Percentiles rank a stretch among this genome's conserved stretches.
phyloP scores from a whole-genome alignment of 1,139 yeast genomes.

The Pichia sp. region DNA sequence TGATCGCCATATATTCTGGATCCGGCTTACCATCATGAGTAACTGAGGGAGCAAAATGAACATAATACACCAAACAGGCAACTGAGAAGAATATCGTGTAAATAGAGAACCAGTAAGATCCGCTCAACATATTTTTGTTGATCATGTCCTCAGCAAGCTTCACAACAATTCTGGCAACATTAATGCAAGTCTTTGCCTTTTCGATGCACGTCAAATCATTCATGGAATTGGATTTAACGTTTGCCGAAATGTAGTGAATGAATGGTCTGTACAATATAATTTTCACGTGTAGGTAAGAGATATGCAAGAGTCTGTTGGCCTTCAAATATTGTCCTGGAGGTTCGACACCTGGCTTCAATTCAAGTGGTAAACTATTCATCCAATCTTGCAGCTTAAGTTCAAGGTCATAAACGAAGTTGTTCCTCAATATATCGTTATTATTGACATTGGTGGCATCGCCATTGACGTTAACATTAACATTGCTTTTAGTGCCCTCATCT shows the following conservation, averaged over 20 bases:
- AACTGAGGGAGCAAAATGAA: slow-evolving; percentile 55
- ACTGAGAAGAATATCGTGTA: slow-evolving; percentile 90
- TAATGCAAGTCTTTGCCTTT: slow-evolving; percentile 78
- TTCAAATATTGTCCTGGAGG: slow-evolving; percentile 59
- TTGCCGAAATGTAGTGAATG: slow-evolving; percentile 65
- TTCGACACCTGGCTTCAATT: slow-evolving; percentile 69
- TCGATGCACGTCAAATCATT: slow-evolving; percentile 50
- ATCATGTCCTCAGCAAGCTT: slow-evolving; percentile 80
- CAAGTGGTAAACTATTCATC: slow-evolving; percentile 67
- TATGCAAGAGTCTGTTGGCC: slow-evolving; percentile 70
- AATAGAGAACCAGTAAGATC: slow-evolving; percentile 90
- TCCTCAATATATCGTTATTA: slow-evolving; percentile 31
- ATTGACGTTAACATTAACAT: slow-evolving; percentile 13
- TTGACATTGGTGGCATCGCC: not conserved
- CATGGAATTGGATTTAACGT: slow-evolving; percentile 21
- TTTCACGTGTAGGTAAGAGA: slow-evolving; percentile 78
- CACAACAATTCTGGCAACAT: slow-evolving; percentile 79
- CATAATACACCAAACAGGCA: slow-evolving; percentile 79
- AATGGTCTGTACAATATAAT: slow-evolving; percentile 85
- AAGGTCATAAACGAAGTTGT: slow-evolving; percentile 60
- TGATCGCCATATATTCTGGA: slow-evolving; percentile 52
- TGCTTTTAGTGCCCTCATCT: not conserved
- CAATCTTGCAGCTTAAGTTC: slow-evolving; percentile 71
- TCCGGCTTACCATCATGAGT: slow-evolving; percentile 44
- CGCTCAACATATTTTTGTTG: slow-evolving; percentile 63